Base-by-base conservation (phyloP, 768 basidiomycete species). In the Macrocybe gigantea region DNA sequence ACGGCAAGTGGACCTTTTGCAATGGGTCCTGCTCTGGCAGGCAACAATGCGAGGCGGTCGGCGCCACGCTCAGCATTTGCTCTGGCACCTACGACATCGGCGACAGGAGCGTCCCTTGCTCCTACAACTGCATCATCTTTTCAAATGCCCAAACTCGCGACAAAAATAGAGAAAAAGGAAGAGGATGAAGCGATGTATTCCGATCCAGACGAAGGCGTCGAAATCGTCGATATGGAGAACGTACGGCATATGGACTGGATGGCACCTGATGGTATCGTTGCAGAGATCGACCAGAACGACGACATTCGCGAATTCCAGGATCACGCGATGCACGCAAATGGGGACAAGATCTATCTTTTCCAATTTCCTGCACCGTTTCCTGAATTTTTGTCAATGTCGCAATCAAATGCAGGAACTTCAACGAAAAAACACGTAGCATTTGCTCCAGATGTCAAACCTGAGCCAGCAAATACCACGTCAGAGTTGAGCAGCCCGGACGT, bases 351-450 rank as follows among this genome's bases (percentile, higher is more conserved):
- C 3, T 95, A 88, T 59, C 84, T 93, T 55, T 93, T 95, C 69
- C 92, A 94, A 60, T 95, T 95, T 57, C 93, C 93, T 0, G 63
- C 72, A 7, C 88, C 90, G 0, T 93, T 96, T 64, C 92, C 93
- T 0, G 74, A 70, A 5, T 93, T 93, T 65, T 49, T 69, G 2
- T 67, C 77, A 6, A 58, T 61, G 22, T 33, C 45, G 22, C 68
- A 72, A 41, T 60, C 70, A 37, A 67, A 64, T 11, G 67, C 52
- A 48, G 67, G 64, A 30, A 47, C 22, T 15, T 56, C 56, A 33
- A 52, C 51, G 29, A 52, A 50, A 44, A 84, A 78, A 62, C 78
- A 72, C 56, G 85, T 88, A 3, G 74, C 83, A 1, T 88, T 87
- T 61, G 79, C 82, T 5, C 61, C 72, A 7, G 82, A 83, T 52